Base-by-base conservation (phyloP, 2,329 filamentous ascomycete species). In the Chrysosporium keratinophilum region DNA sequence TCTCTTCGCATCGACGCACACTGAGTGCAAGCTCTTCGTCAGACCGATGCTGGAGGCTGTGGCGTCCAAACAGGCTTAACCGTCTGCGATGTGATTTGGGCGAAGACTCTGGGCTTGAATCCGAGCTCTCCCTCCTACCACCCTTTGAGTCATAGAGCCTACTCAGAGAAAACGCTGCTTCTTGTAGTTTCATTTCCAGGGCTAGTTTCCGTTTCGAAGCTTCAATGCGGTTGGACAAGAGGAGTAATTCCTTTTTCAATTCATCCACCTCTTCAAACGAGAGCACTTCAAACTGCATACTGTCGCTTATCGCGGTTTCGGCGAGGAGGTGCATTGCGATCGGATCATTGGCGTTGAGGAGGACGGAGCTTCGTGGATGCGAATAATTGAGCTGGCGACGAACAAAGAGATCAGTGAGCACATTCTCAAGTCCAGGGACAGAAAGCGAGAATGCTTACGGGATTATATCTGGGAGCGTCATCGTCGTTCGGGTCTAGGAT, bases 121-220 rank as follows among this genome's bases (percentile, higher is more conserved):
- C 54, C 14, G 37, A 48, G 33, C 50, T 58, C 14, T 76, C 62
- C 58, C 67, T 74, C 50, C 76, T 74, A 61, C 75, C 78, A 47
- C 72, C 73, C n/a, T 78, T 76, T n/a, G 82, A 77, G 7, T 80
- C 80, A 65, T 94, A 88, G 31, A 98, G 76, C 62, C 85, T 84
- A 55, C 84, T 84, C 70, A 98, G 83, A 40, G 89, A 95, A 59
- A 85, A 80, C 10, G 93, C 88, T 0, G 93, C 93, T 76, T 97
- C 91, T 62, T 89, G 86, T 63, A 96, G 88, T 73, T 97, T 98
- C 52, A 83, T 86, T 69, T 98, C 93, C 44, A 97, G 82, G 33
- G 84, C 83, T 37, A 98, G 77, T 69, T 91, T 95, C 56, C 88
- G 81, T 60, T 84, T 82, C 17, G 88, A 83, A 37, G 87, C 84